Percentiles rank a stretch among this genome's conserved stretches.
Conservation (phyloP, 2,329 filamentous ascomycete species). For the Pestalotiopsis sp. region DNA sequence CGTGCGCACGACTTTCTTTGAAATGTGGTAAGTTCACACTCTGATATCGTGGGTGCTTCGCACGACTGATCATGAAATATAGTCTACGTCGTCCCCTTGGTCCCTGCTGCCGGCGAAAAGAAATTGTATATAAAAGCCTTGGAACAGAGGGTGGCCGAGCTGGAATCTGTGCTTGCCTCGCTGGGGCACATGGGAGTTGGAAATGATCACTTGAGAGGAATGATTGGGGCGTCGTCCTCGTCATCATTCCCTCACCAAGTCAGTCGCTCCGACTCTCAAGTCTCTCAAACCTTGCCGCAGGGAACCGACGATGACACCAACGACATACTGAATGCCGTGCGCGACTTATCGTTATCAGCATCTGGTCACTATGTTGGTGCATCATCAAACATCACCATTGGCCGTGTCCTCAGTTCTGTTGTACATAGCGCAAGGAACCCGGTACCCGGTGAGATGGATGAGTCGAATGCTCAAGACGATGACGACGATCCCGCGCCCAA, state of each 20-base stretch:
- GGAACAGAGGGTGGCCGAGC: slow-evolving; percentile 28
- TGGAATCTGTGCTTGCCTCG: slow-evolving; percentile 27
- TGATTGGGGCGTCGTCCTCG: slow-evolving; percentile 14
- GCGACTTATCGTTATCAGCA: slow-evolving; percentile 30
- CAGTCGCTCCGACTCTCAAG: slow-evolving; percentile 10
- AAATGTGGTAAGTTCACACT: slow-evolving; percentile 27
- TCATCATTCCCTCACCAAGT: slow-evolving; percentile 17
- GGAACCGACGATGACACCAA: slow-evolving; percentile 27
- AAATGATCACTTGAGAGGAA: slow-evolving; percentile 23
- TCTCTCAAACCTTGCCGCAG: slow-evolving; percentile 15
- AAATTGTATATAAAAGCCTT: slow-evolving; percentile 30
- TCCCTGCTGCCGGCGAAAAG: slow-evolving; percentile 32
- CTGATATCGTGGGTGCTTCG: neutral
- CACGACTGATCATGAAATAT: neutral
- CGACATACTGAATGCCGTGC: slow-evolving; percentile 28
- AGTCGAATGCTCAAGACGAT: slow-evolving; percentile 14
- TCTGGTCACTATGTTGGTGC: slow-evolving; percentile 31
- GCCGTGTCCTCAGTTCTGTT: slow-evolving; percentile 31
- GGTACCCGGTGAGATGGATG: slow-evolving; percentile 15
- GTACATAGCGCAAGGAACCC: slow-evolving; percentile 26
- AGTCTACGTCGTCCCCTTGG: slow-evolving; percentile 32
- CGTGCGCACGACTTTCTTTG: slow-evolving; percentile 27
- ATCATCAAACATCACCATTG: slow-evolving; percentile 31
- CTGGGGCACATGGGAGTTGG: slow-evolving; percentile 23
- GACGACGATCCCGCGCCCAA: slow-evolving; percentile 30